phyloP scores from a whole-genome alignment of 805 yeast species.

The Teunomyces atbi region DNA sequence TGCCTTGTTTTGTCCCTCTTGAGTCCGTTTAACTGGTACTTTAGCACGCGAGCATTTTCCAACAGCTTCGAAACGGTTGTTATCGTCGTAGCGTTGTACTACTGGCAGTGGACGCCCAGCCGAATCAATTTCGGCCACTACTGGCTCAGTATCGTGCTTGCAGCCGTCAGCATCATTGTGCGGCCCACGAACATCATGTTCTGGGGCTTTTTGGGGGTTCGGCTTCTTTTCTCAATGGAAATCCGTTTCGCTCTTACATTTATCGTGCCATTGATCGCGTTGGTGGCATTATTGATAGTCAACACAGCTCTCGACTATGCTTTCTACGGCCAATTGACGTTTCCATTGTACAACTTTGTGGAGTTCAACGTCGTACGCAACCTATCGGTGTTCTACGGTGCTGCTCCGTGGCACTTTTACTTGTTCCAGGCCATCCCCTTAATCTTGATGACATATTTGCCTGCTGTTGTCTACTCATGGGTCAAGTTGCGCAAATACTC shows the following conservation, averaged over 20 bases:
- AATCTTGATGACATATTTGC: constrained; percentile 62
- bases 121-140: constrained; percentile 15
- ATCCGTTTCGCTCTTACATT: neutral
- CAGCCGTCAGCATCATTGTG: constrained; percentile 58
- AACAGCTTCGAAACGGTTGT: constrained; percentile 77
- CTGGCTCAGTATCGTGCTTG: constrained; percentile 46
- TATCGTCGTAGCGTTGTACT: constrained; percentile 62
- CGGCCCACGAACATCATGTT: constrained; percentile 82
- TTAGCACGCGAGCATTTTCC: constrained; percentile 79
- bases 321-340: constrained; percentile 55
- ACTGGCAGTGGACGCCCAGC: constrained; percentile 62
- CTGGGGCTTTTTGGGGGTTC: constrained; percentile 66
- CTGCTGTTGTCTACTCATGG: constrained; percentile 45
- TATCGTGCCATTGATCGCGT: constrained; percentile 18
- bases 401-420: constrained; percentile 82
- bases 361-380: constrained; percentile 76
- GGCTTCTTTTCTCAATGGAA: constrained; percentile 1
- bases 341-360: constrained; percentile 69
- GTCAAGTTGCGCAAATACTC: constrained; percentile 9
- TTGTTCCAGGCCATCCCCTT: constrained; percentile 80
- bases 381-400: constrained; percentile 80
- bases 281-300: constrained; percentile 26
- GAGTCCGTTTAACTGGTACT: constrained; percentile 80
- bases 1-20: constrained; percentile 51
- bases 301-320: constrained; percentile 52